Evolutionary conservation across 768 basidiomycete species (phyloP).

Genomic region (Coprinopsis marcescibilis): DNA sequence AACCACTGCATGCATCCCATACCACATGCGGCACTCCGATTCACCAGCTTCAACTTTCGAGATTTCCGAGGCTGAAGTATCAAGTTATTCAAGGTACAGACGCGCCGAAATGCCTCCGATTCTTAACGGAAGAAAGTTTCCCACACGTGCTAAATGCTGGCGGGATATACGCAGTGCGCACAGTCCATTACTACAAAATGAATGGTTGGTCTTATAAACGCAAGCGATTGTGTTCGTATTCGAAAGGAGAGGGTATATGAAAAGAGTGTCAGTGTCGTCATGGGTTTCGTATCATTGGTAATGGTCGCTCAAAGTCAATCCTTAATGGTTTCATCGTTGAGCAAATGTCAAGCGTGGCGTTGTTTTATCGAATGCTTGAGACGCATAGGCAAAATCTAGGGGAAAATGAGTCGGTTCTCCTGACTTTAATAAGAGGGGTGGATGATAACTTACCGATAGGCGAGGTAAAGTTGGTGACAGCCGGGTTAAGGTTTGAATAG

Average conservation of each 20-base stretch:
- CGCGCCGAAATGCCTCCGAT: too few species aligned
- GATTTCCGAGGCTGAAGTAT: too few species aligned
- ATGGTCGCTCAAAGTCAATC: conserved; percentile 28
- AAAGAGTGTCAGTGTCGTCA: neutral
- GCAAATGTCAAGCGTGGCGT: too few species aligned
- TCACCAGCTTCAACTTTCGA: too few species aligned
- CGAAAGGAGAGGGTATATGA: neutral
- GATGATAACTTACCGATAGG: conserved; percentile 50
- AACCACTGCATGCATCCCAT: neutral
- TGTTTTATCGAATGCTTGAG: conserved; percentile 10
- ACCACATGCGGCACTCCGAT: too few species aligned
- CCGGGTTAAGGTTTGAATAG: conserved; percentile 35
- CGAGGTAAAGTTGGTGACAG: conserved; percentile 62
- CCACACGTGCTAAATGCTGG: too few species aligned
- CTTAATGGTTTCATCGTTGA: conserved; percentile 16
- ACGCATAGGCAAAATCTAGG: conserved; percentile 23
- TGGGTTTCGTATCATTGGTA: conserved; percentile 10
- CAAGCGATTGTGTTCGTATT: too few species aligned
- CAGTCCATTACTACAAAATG: too few species aligned
- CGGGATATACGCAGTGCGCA: too few species aligned
- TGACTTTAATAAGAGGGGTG: neutral
- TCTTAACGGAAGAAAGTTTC: too few species aligned
- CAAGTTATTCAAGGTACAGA: too few species aligned
- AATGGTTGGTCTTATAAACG: too few species aligned
- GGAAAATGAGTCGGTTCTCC: neutral